These are phyloP conservation scores for Syzygium malaccense DNA, from an alignment of 441 rosid genomes.

Conservation along the genomic window DNA sequence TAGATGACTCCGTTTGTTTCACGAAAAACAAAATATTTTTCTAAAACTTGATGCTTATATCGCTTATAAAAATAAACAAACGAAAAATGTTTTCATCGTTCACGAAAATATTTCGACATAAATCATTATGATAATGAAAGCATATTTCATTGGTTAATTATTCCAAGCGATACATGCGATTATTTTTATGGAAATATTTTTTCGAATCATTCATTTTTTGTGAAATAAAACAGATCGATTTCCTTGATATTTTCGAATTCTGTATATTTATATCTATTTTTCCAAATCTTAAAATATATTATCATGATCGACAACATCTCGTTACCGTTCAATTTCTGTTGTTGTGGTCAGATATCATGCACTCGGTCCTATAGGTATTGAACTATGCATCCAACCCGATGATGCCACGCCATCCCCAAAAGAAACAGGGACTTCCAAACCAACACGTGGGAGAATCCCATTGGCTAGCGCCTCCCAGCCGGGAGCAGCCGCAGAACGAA, in stretches of 20 bases:
- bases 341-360: not conserved
- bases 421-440: accelerated
- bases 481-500: not conserved
- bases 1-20: no score
- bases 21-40: no score
- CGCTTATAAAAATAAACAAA: no score
- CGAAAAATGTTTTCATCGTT: no score
- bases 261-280: not conserved
- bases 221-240: not conserved
- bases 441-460: not conserved
- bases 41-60: no score
- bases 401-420: not conserved
- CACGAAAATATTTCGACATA: no score
- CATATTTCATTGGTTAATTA: no score
- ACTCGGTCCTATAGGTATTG: not conserved
- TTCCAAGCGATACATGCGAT: no score
- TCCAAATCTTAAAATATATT: not conserved
- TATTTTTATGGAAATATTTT: no score
- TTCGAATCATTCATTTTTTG: accelerated
- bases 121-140: no score
- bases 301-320: not conserved
- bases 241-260: not conserved
- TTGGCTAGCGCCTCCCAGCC: not conserved
- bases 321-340: not conserved
- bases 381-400: not conserved